phyloP scores from a whole-genome alignment of 805 yeast genomes.

The Wickerhamiella brachini region DNA sequence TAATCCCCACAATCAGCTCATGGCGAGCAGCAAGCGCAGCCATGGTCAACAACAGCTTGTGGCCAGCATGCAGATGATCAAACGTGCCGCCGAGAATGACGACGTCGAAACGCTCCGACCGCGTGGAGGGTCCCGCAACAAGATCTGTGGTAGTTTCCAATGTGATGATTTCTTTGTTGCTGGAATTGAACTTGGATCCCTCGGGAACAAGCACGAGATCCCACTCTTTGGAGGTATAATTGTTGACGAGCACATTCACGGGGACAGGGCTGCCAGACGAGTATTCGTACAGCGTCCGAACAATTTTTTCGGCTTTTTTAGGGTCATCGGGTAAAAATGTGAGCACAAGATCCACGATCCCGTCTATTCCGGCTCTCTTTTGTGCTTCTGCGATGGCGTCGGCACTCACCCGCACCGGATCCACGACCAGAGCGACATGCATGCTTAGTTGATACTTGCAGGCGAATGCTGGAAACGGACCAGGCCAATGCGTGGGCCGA shows the following conservation, averaged over 20 bases:
- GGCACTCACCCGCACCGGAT: conserved; percentile 2
- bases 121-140: background rate
- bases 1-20: conserved; percentile 64
- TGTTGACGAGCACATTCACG: background rate
- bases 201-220: conserved; percentile 1
- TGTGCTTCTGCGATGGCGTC: conserved; percentile 3
- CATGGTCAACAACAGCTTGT: conserved; percentile 65
- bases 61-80: conserved; percentile 94
- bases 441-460: conserved; percentile 6
- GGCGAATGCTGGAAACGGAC: conserved; percentile 25
- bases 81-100: conserved; percentile 85
- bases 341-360: background rate
- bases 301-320: background rate
- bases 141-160: background rate
- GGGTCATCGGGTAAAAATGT: background rate
- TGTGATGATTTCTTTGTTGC: no score
- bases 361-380: background rate
- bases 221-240: background rate
- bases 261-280: background rate
- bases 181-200: background rate
- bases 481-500: conserved; percentile 48
- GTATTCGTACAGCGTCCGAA: conserved; percentile 6
- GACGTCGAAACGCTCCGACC: background rate
- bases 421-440: conserved; percentile 3
- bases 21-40: conserved; percentile 46